Percentiles rank a stretch among this genome's conserved stretches.
phyloP scores from a whole-genome alignment of 768 basidiomycete species.

The Rhizopogon roseolus region DNA sequence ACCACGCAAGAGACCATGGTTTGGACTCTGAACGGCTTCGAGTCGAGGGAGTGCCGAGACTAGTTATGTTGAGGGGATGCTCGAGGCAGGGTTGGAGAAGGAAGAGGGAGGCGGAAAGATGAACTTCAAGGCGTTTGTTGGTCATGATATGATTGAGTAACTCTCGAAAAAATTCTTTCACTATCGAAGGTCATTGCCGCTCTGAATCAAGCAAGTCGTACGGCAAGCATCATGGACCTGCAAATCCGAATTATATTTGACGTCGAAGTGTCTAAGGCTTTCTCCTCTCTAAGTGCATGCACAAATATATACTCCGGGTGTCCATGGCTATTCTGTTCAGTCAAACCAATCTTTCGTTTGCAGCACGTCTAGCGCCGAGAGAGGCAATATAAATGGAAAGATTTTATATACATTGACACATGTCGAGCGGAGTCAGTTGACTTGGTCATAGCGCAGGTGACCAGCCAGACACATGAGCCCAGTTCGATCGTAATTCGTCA shows the following conservation, averaged over 20 bases:
- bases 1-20: background rate
- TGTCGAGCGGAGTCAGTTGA: no score
- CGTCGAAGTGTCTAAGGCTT: background rate
- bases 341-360: no score
- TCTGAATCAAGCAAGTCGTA: constrained; percentile 3
- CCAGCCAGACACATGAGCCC: no score
- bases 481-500: no score
- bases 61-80: background rate
- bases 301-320: background rate
- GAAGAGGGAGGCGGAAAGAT: background rate
- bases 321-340: background rate
- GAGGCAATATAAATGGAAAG: no score
- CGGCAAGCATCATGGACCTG: background rate
- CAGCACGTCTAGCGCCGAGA: no score
- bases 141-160: constrained; percentile 4
- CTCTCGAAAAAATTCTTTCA: constrained; percentile 6
- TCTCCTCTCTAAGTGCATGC: background rate
- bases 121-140: background rate
- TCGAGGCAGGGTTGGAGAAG: background rate
- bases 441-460: no score
- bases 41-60: background rate
- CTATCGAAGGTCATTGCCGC: constrained; percentile 1
- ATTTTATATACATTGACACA: no score
- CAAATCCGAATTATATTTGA: background rate
- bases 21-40: background rate